These are phyloP conservation scores for Daedaleopsis nitida DNA, from an alignment of 768 basidiomycete genomes.

Conservation along the genomic window DNA sequence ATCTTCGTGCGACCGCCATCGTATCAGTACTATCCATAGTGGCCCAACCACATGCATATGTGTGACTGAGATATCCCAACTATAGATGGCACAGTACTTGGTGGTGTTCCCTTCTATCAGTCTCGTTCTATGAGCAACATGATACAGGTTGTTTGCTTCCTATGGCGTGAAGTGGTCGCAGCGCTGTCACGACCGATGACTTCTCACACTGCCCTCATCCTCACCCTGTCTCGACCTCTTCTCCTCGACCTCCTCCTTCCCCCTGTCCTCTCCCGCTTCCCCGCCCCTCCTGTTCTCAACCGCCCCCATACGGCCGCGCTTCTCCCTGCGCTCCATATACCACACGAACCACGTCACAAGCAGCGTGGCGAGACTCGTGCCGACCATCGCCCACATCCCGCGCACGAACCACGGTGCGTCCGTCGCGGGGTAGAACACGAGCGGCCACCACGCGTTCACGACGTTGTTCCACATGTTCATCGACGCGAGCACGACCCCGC, in stretches of 20 bases:
- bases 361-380: conserved; percentile 57
- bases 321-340: conserved; percentile 49
- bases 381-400: conserved; percentile 72
- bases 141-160: too few species aligned
- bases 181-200: neutral
- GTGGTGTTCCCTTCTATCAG: too few species aligned
- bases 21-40: too few species aligned
- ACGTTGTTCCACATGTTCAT: conserved; percentile 83
- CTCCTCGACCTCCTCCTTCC: too few species aligned
- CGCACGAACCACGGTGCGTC: conserved; percentile 68
- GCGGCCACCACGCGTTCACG: conserved; percentile 70
- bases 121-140: too few species aligned
- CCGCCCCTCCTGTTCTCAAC: neutral
- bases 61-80: too few species aligned
- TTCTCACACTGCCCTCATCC: neutral
- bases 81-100: too few species aligned
- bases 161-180: neutral
- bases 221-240: neutral
- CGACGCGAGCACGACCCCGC: conserved; percentile 67
- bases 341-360: conserved; percentile 57
- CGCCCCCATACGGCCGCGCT: conserved; percentile 2
- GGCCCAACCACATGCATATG: too few species aligned
- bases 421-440: conserved; percentile 73
- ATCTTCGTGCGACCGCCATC: too few species aligned
- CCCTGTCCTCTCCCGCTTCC: neutral